phyloP scores from a whole-genome alignment of 495 filamentous ascomycete species.

The Entonaema liquescens region DNA sequence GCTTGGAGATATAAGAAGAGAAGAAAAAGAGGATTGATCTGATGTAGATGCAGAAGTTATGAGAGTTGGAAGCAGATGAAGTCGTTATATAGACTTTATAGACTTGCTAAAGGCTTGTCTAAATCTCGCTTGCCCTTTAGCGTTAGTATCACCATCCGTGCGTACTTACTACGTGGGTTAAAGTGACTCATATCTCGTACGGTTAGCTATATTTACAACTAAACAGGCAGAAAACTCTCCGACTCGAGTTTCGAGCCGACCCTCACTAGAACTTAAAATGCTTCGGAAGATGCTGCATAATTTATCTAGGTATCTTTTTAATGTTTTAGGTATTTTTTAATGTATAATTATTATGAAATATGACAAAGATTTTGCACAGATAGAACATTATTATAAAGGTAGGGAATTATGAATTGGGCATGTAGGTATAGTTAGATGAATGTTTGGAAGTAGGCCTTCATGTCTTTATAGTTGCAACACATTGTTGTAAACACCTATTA shows the following conservation, averaged over 20 bases:
- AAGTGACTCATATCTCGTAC: neutral
- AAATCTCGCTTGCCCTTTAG: neutral
- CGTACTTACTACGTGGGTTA: neutral
- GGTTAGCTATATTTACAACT: neutral
- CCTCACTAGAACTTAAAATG: neutral
- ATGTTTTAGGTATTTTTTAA: too few relatives aligned
- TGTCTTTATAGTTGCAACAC: too few relatives aligned
- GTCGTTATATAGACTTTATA: neutral
- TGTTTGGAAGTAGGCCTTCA: neutral
- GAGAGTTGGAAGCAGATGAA: neutral
- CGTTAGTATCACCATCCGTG: neutral
- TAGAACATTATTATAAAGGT: neutral
- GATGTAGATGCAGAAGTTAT: neutral
- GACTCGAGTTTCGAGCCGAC: too few relatives aligned
- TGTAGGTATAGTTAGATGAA: too few relatives aligned
- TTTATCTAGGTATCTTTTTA: neutral
- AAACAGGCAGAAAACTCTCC: too few relatives aligned
- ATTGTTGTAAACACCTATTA: too few relatives aligned
- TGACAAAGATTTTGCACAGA: too few relatives aligned
- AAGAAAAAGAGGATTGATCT: neutral
- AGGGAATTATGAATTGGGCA: neutral
- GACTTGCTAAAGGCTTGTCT: neutral
- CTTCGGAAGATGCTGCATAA: neutral
- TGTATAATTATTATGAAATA: too few relatives aligned
- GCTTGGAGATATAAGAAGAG: neutral